Base-by-base conservation (phyloP, 1,139 yeast genomes). In the Suhomyces ambrosiae region DNA sequence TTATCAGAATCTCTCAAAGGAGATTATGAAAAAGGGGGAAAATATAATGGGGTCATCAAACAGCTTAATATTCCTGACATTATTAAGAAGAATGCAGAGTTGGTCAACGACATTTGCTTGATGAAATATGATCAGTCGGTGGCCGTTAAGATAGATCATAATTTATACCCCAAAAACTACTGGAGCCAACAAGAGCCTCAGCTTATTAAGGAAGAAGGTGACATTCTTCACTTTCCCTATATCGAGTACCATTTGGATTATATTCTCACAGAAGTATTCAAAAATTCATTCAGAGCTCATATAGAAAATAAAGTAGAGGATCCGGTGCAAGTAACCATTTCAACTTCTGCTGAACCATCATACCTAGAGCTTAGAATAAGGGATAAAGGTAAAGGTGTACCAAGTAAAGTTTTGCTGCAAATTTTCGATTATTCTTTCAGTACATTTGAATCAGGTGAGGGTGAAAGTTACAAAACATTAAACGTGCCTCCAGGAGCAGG, bases 381-480 rank as follows among this genome's bases (percentile, higher is more conserved):
- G 32, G 98, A 90, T 61, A 76, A 78, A 42, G 98, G 97, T 7
- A 88, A 89, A 42, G 98, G 98, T 3, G 86, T 92, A 16, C 74
- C 82, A 2, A 82, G 88, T 1, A 74, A 70, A 9, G 68, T 79
- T 5, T 76, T 86, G 46, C 65, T 69, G 21, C 80, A 80, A 40
- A 79, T 90, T 40, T 89, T 88, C 61, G 90, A 86, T 49, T 92
- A 87, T 61, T 84, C 96, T 4, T 90, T 84, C 59, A 75, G 95
- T 3, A 87, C 96, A 0, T 86, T 78, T 41, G 82, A 79, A 34
- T 68, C 76, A 3, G 64, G 64, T n/a, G 80, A 76, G 47, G 85
- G 84, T 3, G 81, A 76, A 16, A 65, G 74, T 27, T 71, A 69
- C 55, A 76, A 76, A 55, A 73, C 86, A 0, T 61, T 80, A 39